phyloP scores from a whole-genome alignment of 2,329 filamentous ascomycete genomes.

The Penicillium verrucosum region DNA sequence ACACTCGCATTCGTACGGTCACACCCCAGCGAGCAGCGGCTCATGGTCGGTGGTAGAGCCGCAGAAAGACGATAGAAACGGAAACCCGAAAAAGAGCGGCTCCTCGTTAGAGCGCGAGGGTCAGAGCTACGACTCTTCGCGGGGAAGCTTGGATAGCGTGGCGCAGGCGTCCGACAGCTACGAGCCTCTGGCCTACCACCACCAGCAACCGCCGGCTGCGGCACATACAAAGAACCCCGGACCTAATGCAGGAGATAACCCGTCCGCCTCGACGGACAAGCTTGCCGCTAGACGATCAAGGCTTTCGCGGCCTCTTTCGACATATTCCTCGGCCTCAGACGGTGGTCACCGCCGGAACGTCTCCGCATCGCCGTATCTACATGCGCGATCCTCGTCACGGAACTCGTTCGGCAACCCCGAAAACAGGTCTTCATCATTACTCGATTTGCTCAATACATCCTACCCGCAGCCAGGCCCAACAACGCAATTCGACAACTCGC shows the following conservation, averaged over 20 bases:
- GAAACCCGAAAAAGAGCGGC: constrained; percentile 18
- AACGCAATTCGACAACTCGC: constrained; percentile 71
- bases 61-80: constrained; percentile 24
- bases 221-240: constrained; percentile 27
- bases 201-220: constrained; percentile 45
- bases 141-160: constrained; percentile 37
- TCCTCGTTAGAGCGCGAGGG: constrained; percentile 28
- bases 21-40: constrained; percentile 34
- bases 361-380: constrained; percentile 50
- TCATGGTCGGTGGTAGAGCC: constrained; percentile 37
- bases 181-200: constrained; percentile 52
- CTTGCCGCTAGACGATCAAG: constrained; percentile 52
- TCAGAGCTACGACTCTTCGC: constrained; percentile 32
- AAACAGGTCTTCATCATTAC: constrained; percentile 56
- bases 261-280: constrained; percentile 56
- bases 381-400: constrained; percentile 50
- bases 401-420: constrained; percentile 55
- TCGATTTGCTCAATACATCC: constrained; percentile 63
- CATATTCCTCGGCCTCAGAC: constrained; percentile 73
- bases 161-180: constrained; percentile 36
- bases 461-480: constrained; percentile 76
- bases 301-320: constrained; percentile 67
- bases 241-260: constrained; percentile 46
- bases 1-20: constrained; percentile 22
- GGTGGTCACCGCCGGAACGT: constrained; percentile 59